These are phyloP conservation scores for Barbarea vulgaris DNA, from an alignment of 345 rosid species.

Conservation along the genomic window DNA sequence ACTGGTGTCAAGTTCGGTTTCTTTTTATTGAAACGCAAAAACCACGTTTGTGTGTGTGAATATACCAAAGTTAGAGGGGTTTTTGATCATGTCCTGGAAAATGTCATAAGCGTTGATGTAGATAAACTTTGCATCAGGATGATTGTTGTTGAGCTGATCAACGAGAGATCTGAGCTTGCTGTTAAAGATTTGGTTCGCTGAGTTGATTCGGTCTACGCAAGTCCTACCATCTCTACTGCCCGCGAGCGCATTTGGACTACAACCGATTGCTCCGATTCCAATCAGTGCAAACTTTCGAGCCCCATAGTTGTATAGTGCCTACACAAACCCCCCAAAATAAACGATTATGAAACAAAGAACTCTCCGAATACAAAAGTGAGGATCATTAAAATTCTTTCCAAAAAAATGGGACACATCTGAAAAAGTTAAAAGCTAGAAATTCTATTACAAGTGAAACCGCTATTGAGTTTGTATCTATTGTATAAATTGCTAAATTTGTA, in stretches of 20 bases:
- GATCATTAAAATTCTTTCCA: background rate
- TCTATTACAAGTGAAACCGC: background rate
- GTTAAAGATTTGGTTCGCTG: conserved; percentile 58
- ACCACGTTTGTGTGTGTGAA: background rate
- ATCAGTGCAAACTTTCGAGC: conserved; percentile 61
- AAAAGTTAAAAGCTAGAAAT: background rate
- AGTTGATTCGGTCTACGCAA: conserved; percentile 52
- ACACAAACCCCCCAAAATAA: background rate
- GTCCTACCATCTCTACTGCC: conserved; percentile 42
- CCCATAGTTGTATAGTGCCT: conserved; percentile 61
- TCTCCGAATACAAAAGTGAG: background rate
- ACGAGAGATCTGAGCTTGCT: conserved; percentile 52
- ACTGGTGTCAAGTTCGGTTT: conserved; percentile 1
- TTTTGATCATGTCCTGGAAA: conserved; percentile 57
- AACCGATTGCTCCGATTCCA: conserved; percentile 74
- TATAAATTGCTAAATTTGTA: background rate
- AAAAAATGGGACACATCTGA: background rate
- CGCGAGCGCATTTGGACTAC: conserved; percentile 59
- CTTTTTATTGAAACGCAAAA: background rate
- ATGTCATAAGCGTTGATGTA: conserved; percentile 62
- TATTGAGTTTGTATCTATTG: background rate
- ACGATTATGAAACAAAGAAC: background rate
- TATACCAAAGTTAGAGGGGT: conserved; percentile 41
- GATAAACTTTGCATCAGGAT: conserved; percentile 52
- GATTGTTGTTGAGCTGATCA: conserved; percentile 49